These are phyloP conservation scores for Thozetella sp. DNA, from an alignment of 495 filamentous ascomycete genomes.

Conservation along the genomic window DNA sequence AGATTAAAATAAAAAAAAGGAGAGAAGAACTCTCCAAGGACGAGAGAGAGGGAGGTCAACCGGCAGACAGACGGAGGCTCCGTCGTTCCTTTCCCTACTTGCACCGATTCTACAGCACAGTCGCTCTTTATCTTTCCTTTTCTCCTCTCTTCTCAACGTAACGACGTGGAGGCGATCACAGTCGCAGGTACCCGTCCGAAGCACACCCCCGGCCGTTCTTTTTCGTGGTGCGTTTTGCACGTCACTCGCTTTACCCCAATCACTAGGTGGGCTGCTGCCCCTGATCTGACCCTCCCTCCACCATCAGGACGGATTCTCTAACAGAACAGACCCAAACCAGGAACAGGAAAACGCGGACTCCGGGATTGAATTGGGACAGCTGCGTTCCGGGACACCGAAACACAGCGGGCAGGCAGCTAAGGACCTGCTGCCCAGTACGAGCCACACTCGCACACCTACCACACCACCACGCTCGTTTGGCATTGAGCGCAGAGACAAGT, in stretches of 20 bases:
- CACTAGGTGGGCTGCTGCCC: slow-evolving; percentile 21
- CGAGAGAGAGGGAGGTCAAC: background rate
- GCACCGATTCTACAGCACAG: background rate
- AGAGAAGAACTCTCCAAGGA: background rate
- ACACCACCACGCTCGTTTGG: slow-evolving; percentile 8
- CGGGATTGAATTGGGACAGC: background rate
- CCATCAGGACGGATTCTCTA: slow-evolving; percentile 24
- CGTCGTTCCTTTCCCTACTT: background rate
- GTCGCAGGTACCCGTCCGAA: too few relatives aligned
- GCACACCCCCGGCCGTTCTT: slow-evolving; percentile 12
- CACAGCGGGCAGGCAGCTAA: background rate
- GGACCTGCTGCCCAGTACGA: background rate
- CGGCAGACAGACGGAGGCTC: background rate
- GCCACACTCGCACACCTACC: background rate
- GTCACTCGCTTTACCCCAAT: slow-evolving; percentile 23
- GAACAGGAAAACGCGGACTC: background rate
- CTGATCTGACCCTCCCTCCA: slow-evolving; percentile 24
- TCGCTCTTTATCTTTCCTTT: slow-evolving; percentile 14
- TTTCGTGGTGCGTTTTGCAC: slow-evolving; percentile 14
- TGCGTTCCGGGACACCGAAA: background rate
- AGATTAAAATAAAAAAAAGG: background rate
- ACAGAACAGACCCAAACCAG: slow-evolving; percentile 14
- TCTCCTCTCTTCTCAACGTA: background rate
- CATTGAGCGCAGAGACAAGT: slow-evolving; percentile 21
- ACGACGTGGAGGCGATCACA: too few relatives aligned